Conservation (phyloP, 2,329 filamentous ascomycete species). For the Diaporthe longicolla region DNA sequence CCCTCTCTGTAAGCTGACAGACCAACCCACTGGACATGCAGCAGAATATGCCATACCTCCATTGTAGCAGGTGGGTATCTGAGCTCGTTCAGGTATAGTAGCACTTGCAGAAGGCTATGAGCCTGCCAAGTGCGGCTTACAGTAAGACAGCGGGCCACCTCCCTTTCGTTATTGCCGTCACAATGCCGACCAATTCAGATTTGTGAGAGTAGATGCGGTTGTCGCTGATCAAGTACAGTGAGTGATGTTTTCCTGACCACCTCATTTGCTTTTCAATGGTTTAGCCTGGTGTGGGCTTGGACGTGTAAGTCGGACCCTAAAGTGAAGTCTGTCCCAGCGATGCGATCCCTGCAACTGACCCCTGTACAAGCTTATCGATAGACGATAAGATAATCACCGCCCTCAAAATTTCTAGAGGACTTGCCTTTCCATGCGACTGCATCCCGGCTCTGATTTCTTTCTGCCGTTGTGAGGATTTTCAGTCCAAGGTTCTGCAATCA, state of each 20-base stretch:
- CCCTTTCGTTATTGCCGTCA: neutral
- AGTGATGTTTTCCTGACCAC: neutral
- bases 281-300: neutral
- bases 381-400: constrained; percentile 26
- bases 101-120: neutral
- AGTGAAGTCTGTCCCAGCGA: neutral
- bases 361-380: constrained; percentile 31
- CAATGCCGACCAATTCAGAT: too few species aligned
- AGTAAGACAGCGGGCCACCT: neutral
- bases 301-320: neutral
- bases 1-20: too few species aligned
- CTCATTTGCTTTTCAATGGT: neutral
- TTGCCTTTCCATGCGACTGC: neutral
- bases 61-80: too few species aligned
- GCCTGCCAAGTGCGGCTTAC: neutral
- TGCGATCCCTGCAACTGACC: neutral
- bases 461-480: constrained; percentile 24
- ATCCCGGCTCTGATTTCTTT: neutral
- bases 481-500: constrained; percentile 56
- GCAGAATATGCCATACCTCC: too few species aligned
- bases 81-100: too few species aligned
- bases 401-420: constrained; percentile 33
- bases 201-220: neutral
- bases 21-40: too few species aligned
- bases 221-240: neutral